These are phyloP conservation scores for Amphirosellinia nigrospora DNA, from an alignment of 495 filamentous ascomycete genomes.

Conservation along the genomic window DNA sequence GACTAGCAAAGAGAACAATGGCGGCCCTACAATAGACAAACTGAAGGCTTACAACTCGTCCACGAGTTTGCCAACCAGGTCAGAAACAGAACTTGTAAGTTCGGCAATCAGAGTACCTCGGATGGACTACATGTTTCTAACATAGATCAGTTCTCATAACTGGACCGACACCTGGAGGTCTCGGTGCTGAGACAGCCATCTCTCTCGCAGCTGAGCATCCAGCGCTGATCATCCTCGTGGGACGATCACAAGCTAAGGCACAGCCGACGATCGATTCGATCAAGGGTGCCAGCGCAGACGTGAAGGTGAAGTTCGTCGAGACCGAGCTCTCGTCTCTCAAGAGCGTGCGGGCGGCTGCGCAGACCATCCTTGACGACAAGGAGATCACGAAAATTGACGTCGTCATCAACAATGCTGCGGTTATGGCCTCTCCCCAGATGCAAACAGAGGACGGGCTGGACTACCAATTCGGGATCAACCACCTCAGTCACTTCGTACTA, in stretches of 20 bases:
- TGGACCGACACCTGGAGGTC: constrained; percentile 52
- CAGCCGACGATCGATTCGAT: constrained; percentile 50
- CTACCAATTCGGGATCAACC: constrained; percentile 63
- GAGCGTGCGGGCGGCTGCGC: constrained; percentile 59
- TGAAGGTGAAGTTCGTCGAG: constrained; percentile 51
- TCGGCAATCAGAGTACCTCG: background rate
- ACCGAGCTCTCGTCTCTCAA: constrained; percentile 53
- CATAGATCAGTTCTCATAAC: constrained; percentile 49
- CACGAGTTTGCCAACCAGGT: constrained; percentile 46
- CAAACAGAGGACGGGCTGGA: constrained; percentile 55
- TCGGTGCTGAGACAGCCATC: constrained; percentile 55
- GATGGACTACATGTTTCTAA: background rate
- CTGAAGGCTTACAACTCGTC: constrained; percentile 44
- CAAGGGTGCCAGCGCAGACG: constrained; percentile 42
- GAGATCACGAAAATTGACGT: constrained; percentile 65
- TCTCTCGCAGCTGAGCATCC: constrained; percentile 52
- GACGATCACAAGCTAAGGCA: constrained; percentile 46
- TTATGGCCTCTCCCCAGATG: constrained; percentile 59
- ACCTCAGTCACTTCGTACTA: constrained; percentile 65
- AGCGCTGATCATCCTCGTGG: constrained; percentile 50
- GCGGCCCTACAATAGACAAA: constrained; percentile 32
- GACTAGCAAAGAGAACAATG: constrained; percentile 28
- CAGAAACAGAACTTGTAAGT: constrained; percentile 46
- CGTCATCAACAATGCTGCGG: constrained; percentile 72
- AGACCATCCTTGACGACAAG: constrained; percentile 47